These are phyloP conservation scores for Candida tropicalis DNA, from an alignment of 1,139 yeast species.

Conservation along the genomic window DNA sequence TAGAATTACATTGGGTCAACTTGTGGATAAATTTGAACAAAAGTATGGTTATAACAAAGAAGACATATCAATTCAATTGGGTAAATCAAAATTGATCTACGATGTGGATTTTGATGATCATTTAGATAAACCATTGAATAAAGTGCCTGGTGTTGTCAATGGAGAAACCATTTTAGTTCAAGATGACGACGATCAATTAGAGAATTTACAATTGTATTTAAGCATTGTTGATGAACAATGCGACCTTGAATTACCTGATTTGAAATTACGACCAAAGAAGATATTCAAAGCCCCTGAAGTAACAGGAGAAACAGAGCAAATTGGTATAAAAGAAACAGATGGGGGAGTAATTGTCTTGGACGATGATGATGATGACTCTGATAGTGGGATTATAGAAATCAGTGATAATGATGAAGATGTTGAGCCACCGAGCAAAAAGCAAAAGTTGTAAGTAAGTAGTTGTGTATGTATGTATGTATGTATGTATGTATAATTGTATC, in stretches of 20 bases:
- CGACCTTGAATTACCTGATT: constrained; percentile 23
- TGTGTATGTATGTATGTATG: not conserved
- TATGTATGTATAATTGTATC: too few relatives aligned
- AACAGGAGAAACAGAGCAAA: constrained; percentile 1
- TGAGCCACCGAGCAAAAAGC: constrained; percentile 3
- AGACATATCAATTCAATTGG: constrained; percentile 66
- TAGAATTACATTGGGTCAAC: constrained; percentile 32
- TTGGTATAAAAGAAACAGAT: constrained; percentile 16
- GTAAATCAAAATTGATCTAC: constrained; percentile 64
- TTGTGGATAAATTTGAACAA: constrained; percentile 47
- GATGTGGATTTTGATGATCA: constrained; percentile 92
- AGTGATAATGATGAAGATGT: constrained; percentile 15
- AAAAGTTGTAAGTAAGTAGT: not conserved
- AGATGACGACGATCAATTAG: constrained; percentile 75
- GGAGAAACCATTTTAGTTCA: constrained; percentile 70
- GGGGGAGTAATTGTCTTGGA: constrained; percentile 17
- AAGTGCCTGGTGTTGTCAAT: constrained; percentile 53
- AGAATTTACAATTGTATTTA: constrained; percentile 70
- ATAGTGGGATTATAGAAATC: constrained; percentile 11
- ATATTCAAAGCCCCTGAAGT: not conserved
- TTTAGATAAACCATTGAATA: constrained; percentile 45
- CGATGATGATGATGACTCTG: constrained; percentile 12
- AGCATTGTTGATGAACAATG: constrained; percentile 23
- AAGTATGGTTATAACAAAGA: constrained; percentile 63
- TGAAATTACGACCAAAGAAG: constrained; percentile 27